A percentile compares a stretch with the other conserved stretches of the same genome.
Conservation (phyloP, 2,329 filamentous ascomycete species). For the Knufia petricola region DNA sequence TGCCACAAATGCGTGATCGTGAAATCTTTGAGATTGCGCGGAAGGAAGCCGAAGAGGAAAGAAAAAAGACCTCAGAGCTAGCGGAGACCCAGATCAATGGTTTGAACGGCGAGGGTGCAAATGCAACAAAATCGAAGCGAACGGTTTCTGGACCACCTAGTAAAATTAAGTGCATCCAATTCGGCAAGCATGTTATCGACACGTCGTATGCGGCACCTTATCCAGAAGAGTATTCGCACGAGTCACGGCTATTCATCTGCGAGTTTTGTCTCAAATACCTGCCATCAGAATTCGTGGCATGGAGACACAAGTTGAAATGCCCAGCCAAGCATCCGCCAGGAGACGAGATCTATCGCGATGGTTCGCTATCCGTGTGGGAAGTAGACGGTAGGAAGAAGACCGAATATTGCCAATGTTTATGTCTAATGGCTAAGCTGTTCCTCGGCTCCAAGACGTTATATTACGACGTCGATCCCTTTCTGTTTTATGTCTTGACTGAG, state of each 20-base stretch:
- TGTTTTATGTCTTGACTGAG: conserved; percentile 96
- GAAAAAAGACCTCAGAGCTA: conserved; percentile 48
- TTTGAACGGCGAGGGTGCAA: conserved; percentile 45
- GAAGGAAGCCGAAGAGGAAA: conserved; percentile 83
- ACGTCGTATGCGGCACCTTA: conserved; percentile 99
- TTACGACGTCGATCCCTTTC: conserved; percentile 97
- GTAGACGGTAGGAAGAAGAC: conserved; percentile 90
- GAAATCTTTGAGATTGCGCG: conserved; percentile 83
- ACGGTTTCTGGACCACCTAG: conserved; percentile 80
- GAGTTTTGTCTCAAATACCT: conserved; percentile 99
- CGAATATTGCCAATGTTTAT: conserved; percentile 94
- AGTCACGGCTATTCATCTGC: conserved; percentile 95
- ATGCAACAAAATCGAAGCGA: conserved; percentile 53
- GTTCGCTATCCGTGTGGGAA: conserved; percentile 90
- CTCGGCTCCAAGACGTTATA: conserved; percentile 96
- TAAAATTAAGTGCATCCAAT: conserved; percentile 98
- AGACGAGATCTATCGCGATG: conserved; percentile 95
- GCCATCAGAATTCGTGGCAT: conserved; percentile 97
- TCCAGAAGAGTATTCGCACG: conserved; percentile 94
- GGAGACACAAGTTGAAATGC: conserved; percentile 95
- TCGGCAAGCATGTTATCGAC: conserved; percentile 94
- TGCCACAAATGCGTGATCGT: conserved; percentile 70
- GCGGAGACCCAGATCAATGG: conserved; percentile 49
- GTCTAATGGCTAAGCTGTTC: conserved; percentile 89
- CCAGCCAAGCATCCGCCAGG: conserved; percentile 93